Evolutionary conservation across 208 protist genomes (phyloP).

Genomic region (Crithidia sp.): DNA sequence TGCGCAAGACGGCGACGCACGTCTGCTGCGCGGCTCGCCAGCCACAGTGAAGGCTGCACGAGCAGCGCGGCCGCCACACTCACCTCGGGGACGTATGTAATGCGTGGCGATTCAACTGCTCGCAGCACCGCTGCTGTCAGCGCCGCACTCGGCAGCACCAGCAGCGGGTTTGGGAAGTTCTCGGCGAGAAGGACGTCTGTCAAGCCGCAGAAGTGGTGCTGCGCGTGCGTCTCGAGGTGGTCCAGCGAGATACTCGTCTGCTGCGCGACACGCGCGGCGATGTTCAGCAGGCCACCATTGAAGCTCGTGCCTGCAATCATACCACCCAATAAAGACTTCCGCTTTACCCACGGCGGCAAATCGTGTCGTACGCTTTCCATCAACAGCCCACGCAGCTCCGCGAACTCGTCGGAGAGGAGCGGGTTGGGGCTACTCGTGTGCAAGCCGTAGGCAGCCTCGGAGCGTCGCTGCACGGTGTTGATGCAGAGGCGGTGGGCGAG

Average conservation of each 20-base stretch:
- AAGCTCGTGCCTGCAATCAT: constrained; percentile 68
- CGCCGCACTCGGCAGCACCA: constrained; percentile 70
- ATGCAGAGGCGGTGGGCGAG: constrained; percentile 68
- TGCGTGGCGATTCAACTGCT: constrained; percentile 61
- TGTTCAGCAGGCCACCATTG: constrained; percentile 80
- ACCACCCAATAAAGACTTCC: constrained; percentile 64
- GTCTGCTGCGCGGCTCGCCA: constrained; percentile 27
- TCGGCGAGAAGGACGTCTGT: constrained; percentile 79
- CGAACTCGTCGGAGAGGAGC: constrained; percentile 66
- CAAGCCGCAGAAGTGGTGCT: constrained; percentile 80
- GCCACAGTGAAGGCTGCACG: constrained; percentile 71
- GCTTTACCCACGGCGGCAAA: constrained; percentile 66
- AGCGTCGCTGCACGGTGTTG: constrained; percentile 60
- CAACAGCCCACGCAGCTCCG: constrained; percentile 43
- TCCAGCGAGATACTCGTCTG: constrained; percentile 60
- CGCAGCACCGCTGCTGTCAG: constrained; percentile 63
- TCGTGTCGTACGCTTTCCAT: constrained; percentile 31
- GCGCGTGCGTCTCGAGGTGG: constrained; percentile 71
- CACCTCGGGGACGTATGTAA: constrained; percentile 79
- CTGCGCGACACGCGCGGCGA: constrained; percentile 81
- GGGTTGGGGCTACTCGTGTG: constrained; percentile 78
- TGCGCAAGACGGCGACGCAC: constrained; percentile 23
- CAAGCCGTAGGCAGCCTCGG: constrained; percentile 25
- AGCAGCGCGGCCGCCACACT: constrained; percentile 63
- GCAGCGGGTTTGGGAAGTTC: constrained; percentile 68